A percentile compares a stretch with the other conserved stretches of the same genome.
phyloP scores from a whole-genome alignment of 352 stramenopile genomes.

The Paralagenidium karlingii region DNA sequence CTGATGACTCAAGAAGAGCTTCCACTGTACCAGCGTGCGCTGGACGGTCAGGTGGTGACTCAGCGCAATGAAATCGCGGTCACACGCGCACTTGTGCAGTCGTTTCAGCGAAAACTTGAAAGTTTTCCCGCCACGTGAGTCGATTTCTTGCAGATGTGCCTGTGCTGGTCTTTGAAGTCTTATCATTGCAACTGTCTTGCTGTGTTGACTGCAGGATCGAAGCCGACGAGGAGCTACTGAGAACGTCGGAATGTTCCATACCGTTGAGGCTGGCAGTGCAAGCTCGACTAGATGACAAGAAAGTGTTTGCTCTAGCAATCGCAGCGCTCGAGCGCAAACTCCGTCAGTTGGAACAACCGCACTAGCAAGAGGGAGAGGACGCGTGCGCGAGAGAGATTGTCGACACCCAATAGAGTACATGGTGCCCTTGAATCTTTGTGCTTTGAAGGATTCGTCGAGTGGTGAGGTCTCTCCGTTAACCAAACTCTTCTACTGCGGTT shows the following conservation, averaged over 20 bases:
- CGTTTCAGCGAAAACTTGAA: too few relatives aligned
- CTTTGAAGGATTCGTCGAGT: conserved; percentile 1
- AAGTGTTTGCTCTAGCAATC: conserved; percentile 19
- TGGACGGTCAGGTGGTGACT: too few relatives aligned
- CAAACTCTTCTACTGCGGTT: too few relatives aligned
- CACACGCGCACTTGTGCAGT: too few relatives aligned
- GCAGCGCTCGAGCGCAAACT: conserved; percentile 17
- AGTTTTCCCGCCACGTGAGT: too few relatives aligned
- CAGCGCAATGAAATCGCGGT: too few relatives aligned
- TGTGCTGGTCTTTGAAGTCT: too few relatives aligned
- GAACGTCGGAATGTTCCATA: conserved; percentile 8
- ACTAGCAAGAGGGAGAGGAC: conserved; percentile 13
- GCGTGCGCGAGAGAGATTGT: too few relatives aligned
- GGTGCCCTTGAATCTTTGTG: conserved; percentile 11
- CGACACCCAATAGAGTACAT: conserved; percentile 18
- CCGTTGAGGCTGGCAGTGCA: conserved; percentile 19
- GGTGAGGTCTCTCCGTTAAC: neutral
- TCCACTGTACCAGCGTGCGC: too few relatives aligned
- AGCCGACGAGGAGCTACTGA: conserved; percentile 21
- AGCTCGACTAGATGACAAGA: conserved; percentile 37
- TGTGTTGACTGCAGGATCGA: conserved; percentile 20
- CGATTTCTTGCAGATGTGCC: too few relatives aligned
- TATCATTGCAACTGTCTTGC: too few relatives aligned
- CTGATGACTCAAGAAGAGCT: conserved; percentile 44
- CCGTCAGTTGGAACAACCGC: conserved; percentile 25